phyloP scores from a whole-genome alignment of 768 basidiomycete species.

The Leccinum aurantiacum region DNA sequence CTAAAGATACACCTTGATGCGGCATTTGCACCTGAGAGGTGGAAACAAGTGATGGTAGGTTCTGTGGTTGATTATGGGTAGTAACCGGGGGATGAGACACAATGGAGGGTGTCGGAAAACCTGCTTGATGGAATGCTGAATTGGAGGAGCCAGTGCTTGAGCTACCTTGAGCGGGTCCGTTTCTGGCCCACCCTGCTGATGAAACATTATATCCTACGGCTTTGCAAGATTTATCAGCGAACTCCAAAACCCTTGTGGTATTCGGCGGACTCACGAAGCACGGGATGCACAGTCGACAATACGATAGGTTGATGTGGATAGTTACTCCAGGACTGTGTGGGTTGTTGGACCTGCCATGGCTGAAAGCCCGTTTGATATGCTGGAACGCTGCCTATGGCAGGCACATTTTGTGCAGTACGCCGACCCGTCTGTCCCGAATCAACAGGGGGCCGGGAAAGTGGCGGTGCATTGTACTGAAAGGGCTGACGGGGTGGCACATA shows the following conservation, averaged over 20 bases:
- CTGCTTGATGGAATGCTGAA: not conserved
- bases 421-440: conserved; percentile 10
- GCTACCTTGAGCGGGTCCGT: not conserved
- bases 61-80: conserved; percentile 5
- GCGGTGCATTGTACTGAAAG: not conserved
- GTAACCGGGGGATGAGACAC: conserved; percentile 1
- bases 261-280: conserved; percentile 12
- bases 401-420: conserved; percentile 14
- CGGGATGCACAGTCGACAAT: not conserved
- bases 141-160: not conserved
- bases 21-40: conserved; percentile 8
- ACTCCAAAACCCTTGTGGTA: not conserved
- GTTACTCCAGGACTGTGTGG: conserved; percentile 9
- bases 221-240: not conserved
- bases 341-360: conserved; percentile 8
- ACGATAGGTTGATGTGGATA: conserved; percentile 6
- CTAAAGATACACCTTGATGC: conserved; percentile 1
- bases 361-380: conserved; percentile 7
- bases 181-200: conserved; percentile 1
- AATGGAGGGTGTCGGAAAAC: not conserved
- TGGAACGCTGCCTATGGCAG: conserved; percentile 2
- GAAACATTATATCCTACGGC: conserved; percentile 5
- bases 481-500: conserved; percentile 5
- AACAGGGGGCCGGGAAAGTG: conserved; percentile 3
- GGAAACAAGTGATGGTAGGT: not conserved